A percentile compares a stretch with the other conserved stretches of the same genome.
phyloP scores from a whole-genome alignment of 306 rosid species.

The Vigna trinervia region DNA sequence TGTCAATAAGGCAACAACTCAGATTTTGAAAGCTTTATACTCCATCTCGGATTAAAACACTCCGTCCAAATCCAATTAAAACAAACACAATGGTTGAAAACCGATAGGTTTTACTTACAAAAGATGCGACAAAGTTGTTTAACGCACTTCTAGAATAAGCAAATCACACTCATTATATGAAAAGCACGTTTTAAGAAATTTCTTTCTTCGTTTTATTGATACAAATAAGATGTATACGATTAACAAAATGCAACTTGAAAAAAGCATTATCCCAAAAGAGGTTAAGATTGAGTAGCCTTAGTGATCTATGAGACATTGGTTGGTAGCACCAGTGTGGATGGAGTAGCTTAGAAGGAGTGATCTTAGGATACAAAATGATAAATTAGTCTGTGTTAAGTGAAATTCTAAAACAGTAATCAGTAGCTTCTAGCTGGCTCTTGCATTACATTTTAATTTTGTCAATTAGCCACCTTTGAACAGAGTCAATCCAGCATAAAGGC shows the following conservation, averaged over 20 bases:
- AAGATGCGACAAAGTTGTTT: background rate
- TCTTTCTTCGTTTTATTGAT: background rate
- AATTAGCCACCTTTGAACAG: conserved; percentile 35
- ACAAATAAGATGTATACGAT: background rate
- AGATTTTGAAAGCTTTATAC: too few species aligned
- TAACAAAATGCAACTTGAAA: conserved; percentile 16
- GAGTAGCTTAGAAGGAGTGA: conserved; percentile 18
- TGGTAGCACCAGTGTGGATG: conserved; percentile 29
- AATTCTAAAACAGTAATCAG: conserved; percentile 28
- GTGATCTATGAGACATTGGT: conserved; percentile 17
- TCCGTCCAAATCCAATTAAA: too few species aligned
- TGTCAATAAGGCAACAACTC: too few species aligned
- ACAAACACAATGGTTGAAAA: background rate
- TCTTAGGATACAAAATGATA: conserved; percentile 34
- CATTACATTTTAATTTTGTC: conserved; percentile 19
- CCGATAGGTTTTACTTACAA: background rate
- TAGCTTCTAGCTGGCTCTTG: conserved; percentile 41
- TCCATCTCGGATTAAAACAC: too few species aligned
- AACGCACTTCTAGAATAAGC: background rate
- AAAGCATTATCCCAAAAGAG: conserved; percentile 13
- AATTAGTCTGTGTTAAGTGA: conserved; percentile 17
- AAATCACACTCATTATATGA: background rate
- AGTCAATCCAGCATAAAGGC: conserved; percentile 39
- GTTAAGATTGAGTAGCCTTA: background rate
- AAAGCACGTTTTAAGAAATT: background rate